Evolutionary conservation across 163 green algal genomes (phyloP), one percentile per base, ranked within the genome.

Genomic region (Scenedesmus sp.): DNA sequence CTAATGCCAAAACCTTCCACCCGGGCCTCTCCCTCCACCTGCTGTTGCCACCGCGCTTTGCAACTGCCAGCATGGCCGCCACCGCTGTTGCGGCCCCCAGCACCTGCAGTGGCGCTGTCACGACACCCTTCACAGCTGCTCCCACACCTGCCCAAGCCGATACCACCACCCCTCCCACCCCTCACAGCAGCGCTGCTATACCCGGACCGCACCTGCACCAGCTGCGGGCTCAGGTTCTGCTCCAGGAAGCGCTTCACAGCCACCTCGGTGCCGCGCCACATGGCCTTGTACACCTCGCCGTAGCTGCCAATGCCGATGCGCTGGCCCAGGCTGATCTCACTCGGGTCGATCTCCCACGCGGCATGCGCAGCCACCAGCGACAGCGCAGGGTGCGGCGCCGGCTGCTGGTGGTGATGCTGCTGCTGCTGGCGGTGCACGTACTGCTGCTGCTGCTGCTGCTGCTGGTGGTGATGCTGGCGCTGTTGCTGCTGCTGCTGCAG

Each of bases 241-340:
- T 99, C 97, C 46, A 98, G 90, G 62, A 99, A 96, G 62, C 95
- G 94, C 96, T 99, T 99, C 73, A 99, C 96, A 0, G 98, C 98
- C 52, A 99, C 97, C 55, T 99, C 95, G 0, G 97, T 98, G 79
- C 96, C 93, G 26, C 96, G 93, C 95, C 95, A 98, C 26, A 89
- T 93, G 12, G 93, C 96, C 89, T 93, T 93, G 92, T 96, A 98
- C 70, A 98, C 96, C 90, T 97, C 94, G 20, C 95, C 93, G 91
- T 96, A 99, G 15, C 92, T 96, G 79, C 98, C 98, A 13, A 99
- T 97, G 66, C 97, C 98, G 46, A 99, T 97, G 90, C 98, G 96
- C 76, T 91, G 87, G 5, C 86, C 84, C 16, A 93, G 70, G 0
- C 66, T 94, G n/a, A 96, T 88, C 81, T 96, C 94, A n/a, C 54